phyloP scores from a whole-genome alignment of 306 rosid species.

The Quercus glauca region DNA sequence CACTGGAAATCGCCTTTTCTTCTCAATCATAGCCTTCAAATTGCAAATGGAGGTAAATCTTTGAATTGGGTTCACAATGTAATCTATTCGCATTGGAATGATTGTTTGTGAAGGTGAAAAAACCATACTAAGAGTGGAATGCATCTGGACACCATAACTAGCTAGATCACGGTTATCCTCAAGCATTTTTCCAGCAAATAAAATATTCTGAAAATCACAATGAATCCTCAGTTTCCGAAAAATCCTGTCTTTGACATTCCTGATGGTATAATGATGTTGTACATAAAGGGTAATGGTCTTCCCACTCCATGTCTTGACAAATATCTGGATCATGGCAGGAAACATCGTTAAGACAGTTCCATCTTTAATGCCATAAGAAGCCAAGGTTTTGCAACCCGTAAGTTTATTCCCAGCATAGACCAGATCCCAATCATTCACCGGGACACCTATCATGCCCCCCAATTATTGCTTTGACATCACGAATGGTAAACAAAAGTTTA shows the following conservation, averaged over 20 bases:
- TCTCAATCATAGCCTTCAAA: neutral
- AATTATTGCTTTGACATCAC: conserved; percentile 19
- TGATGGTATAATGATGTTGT: neutral
- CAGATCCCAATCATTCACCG: neutral
- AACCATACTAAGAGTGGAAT: conserved; percentile 28
- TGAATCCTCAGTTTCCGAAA: neutral
- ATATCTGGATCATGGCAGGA: conserved; percentile 13
- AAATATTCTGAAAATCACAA: neutral
- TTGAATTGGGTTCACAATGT: neutral
- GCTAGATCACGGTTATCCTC: neutral
- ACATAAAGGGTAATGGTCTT: neutral
- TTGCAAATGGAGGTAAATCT: neutral
- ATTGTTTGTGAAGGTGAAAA: neutral
- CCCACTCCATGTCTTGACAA: conserved; percentile 19
- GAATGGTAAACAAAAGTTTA: conserved; percentile 10
- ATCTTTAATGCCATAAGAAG: conserved; percentile 24
- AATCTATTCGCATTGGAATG: no score
- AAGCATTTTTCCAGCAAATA: neutral
- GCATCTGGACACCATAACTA: conserved; percentile 8
- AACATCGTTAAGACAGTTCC: neutral
- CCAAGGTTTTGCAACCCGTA: conserved; percentile 19
- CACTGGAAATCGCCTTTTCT: no score
- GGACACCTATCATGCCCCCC: conserved; percentile 9
- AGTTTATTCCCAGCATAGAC: conserved; percentile 14
- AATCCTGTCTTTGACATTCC: neutral